These are phyloP conservation scores for Parascedosporium putredinis DNA, from an alignment of 2,329 filamentous ascomycete genomes.

Conservation along the genomic window DNA sequence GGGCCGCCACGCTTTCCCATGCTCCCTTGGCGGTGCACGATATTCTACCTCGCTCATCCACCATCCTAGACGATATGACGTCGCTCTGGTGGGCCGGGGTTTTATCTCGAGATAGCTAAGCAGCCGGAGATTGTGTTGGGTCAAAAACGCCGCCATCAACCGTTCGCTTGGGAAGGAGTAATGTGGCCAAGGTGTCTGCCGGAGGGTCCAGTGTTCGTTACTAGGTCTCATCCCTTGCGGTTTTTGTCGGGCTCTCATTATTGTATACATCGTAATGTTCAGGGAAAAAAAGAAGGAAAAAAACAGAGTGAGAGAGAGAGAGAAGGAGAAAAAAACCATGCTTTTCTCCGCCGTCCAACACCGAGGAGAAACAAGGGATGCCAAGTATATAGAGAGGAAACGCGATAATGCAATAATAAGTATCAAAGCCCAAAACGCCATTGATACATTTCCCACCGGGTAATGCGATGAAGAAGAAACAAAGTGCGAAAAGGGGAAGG, in stretches of 20 bases:
- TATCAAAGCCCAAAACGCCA: slow-evolving; percentile 1
- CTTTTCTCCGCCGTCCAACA: neutral
- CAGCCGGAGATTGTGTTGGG: too few species aligned
- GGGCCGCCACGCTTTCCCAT: neutral
- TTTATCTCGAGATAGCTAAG: too few species aligned
- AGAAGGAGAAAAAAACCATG: neutral
- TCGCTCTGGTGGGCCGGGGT: too few species aligned
- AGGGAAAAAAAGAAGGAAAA: neutral
- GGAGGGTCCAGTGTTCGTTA: too few species aligned
- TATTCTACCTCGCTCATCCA: too few species aligned
- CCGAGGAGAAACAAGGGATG: neutral
- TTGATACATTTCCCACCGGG: neutral
- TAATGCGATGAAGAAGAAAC: neutral
- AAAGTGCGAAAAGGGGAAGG: neutral
- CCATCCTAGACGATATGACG: too few species aligned
- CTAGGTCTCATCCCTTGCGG: neutral
- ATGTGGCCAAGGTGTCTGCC: too few species aligned
- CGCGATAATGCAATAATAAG: neutral
- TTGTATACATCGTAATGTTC: neutral
- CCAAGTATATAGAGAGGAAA: slow-evolving; percentile 1
- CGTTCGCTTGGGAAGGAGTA: too few species aligned
- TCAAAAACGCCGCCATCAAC: too few species aligned
- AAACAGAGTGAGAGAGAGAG: slow-evolving; percentile 5
- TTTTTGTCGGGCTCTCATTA: neutral
- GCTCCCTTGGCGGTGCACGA: too few species aligned